Evolutionary conservation across 768 basidiomycete species (phyloP), one percentile per base, ranked within the genome.

Genomic region (Galerina marginata): DNA sequence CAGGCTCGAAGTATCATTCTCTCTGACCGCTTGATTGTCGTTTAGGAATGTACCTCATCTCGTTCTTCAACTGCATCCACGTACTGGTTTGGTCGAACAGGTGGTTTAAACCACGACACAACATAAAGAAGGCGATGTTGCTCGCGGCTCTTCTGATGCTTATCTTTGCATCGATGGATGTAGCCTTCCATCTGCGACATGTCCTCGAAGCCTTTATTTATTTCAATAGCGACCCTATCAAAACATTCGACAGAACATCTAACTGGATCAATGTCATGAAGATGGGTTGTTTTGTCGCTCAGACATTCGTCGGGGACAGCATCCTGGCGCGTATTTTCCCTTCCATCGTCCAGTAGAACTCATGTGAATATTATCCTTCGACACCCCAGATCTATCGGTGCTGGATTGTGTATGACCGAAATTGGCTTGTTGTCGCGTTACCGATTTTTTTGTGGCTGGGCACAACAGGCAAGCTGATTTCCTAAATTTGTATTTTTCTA

Each of bases 251-350:
- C 12, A 51, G 75, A 49, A 77, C 75, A 1, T 73, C 74, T 0
- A 65, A 74, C 46, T 77, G 77, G 79, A 67, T 80, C 16, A 77
- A 76, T 56, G 77, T 81, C 9, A 75, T 81, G 72, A 76, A 77
- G 63, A 76, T 79, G 68, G 76, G 61, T 2, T 69, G 72, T 48
- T 81, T 77, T 64, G 75, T 77, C 38, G 74, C 66, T 2, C 79
- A 81, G 65, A 81, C 79, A 1, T 74, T 79, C 55, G 68, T 80
- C 12, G 81, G 79, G 11, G 81, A 81, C 65, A 65, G 66, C 42
- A 79, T 83, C 25, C 64, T 83, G 57, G 81, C 81, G 60, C 37
- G 58, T 10, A 11, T 14, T 9, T 25, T 25, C 20, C 5, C 6
- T 45, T 53, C 7, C 16, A n/a, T 42, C 33, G 16, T 29, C 26